Evolutionary conservation across 2,329 filamentous ascomycete genomes (phyloP), one percentile per base, ranked within the genome.

Genomic region (Aureobasidium subglaciale): DNA sequence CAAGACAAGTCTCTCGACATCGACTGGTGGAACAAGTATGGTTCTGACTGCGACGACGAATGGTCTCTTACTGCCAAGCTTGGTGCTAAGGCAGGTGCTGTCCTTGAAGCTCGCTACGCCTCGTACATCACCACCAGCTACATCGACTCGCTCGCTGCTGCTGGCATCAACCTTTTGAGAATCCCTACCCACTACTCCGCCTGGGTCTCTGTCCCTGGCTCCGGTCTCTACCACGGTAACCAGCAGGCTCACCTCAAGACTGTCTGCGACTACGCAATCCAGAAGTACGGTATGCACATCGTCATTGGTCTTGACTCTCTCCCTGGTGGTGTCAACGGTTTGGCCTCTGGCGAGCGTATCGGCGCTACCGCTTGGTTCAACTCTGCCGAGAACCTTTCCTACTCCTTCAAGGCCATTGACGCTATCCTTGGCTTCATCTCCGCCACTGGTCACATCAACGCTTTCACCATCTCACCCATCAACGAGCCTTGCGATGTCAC

Each of bases 271-370:
- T 72, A 72, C 41, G 69, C 69, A 27, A 71, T 71, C 35, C 53
- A 60, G 10, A 64, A 62, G 29, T 65, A 70, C 56, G 62, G 61
- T 32, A 71, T 70, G 68, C 68, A 71, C 56, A 61, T 70, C 48
- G 62, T 71, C 29, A 60, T 70, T 15, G 68, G 65, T 30, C 58
- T 71, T 13, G 68, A 71, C 59, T 64, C 65, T 7, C 62, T 67
- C 6, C 61, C 64, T n/a, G 62, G 68, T 25, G 62, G 67, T 59
- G 65, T 70, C 43, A 71, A 71, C 55, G 59, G 58, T 24, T 61
- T 63, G 30, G 59, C 58, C 11, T 61, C 63, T 38, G 63, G 62
- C 34, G 62, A 64, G 48, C 59, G 59, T 10, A 55, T 64, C 54
- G 66, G 64, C 7, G 65, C 66, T 48, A 57, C 58, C 35, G 64